Percentiles rank a stretch among this genome's conserved stretches.
Evolutionary conservation across 768 basidiomycete genomes (phyloP).

Genomic region (Tricholoma flavovirens): DNA sequence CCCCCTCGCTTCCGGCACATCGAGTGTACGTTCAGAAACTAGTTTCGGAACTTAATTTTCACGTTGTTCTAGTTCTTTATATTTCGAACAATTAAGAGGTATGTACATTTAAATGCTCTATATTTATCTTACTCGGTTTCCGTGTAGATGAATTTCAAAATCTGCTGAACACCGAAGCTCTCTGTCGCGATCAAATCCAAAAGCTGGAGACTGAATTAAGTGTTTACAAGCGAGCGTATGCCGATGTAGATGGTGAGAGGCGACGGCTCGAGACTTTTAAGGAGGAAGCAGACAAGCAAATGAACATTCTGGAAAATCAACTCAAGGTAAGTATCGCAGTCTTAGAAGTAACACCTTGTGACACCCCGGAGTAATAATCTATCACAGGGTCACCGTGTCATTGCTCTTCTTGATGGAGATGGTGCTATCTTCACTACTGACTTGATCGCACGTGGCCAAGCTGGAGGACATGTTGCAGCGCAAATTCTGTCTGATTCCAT

Average conservation of each 20-base stretch:
- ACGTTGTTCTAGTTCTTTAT: slow-evolving; percentile 15
- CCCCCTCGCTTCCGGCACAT: slow-evolving; percentile 11
- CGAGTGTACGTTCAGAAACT: slow-evolving; percentile 11
- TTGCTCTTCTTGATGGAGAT: slow-evolving; percentile 64
- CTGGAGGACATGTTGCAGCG: slow-evolving; percentile 55
- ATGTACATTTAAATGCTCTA: background rate
- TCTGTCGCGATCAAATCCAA: slow-evolving; percentile 25
- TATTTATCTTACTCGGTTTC: background rate
- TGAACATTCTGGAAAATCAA: slow-evolving; percentile 33
- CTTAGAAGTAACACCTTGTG: background rate
- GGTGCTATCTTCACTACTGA: slow-evolving; percentile 53
- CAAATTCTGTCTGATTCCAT: slow-evolving; percentile 39
- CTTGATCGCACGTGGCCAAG: slow-evolving; percentile 48
- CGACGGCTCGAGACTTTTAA: slow-evolving; percentile 27
- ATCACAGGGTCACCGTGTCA: slow-evolving; percentile 38
- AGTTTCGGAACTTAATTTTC: background rate
- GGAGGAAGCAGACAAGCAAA: slow-evolving; percentile 33
- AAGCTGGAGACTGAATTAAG: slow-evolving; percentile 35
- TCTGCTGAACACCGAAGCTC: slow-evolving; percentile 28
- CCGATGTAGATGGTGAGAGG: slow-evolving; percentile 31
- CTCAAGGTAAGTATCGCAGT: slow-evolving; percentile 27
- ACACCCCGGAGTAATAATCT: background rate
- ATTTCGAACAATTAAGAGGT: slow-evolving; percentile 35
- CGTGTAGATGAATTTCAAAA: slow-evolving; percentile 33
- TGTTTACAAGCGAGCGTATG: slow-evolving; percentile 39